Percentiles rank a stretch among this genome's conserved stretches.
These are phyloP conservation scores for Pulveroboletus sp. DNA, from an alignment of 768 basidiomycete species.

Conservation along the genomic window DNA sequence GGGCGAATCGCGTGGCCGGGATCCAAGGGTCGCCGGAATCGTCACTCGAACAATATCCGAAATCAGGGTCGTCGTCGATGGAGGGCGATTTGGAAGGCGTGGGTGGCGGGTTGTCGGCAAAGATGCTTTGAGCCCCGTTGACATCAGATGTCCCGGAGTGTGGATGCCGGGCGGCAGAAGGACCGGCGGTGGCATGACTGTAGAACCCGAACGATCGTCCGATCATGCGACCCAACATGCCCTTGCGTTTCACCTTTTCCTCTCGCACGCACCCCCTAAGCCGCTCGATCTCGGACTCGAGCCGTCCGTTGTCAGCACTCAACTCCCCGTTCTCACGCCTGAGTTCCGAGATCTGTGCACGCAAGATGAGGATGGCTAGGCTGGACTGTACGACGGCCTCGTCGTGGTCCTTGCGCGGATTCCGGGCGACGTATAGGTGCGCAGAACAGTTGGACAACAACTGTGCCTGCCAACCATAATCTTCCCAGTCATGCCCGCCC, in stretches of 20 bases:
- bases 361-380: conserved; percentile 42
- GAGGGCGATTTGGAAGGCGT: conserved; percentile 11
- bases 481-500: conserved; percentile 37
- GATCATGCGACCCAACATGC: background rate
- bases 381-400: conserved; percentile 47
- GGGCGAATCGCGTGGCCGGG: conserved; percentile 18
- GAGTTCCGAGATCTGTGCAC: conserved; percentile 38
- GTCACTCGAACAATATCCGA: background rate
- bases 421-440: conserved; percentile 45
- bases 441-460: conserved; percentile 58
- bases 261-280: conserved; percentile 14
- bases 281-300: conserved; percentile 25
- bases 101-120: conserved; percentile 26
- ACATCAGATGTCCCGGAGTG: too few relatives aligned
- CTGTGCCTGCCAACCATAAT: conserved; percentile 62
- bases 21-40: conserved; percentile 6
- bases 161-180: too few relatives aligned
- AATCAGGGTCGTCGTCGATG: conserved; percentile 14
- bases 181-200: conserved; percentile 24
- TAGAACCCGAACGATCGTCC: conserved; percentile 5
- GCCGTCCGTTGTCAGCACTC: conserved; percentile 20
- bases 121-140: conserved; percentile 25
- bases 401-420: conserved; percentile 21
- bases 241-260: conserved; percentile 3
- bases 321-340: conserved; percentile 29